Percentiles rank a stretch among this genome's conserved stretches.
These are phyloP conservation scores for Globisporangium cederbergense DNA, from an alignment of 352 stramenopile genomes.

Conservation along the genomic window DNA sequence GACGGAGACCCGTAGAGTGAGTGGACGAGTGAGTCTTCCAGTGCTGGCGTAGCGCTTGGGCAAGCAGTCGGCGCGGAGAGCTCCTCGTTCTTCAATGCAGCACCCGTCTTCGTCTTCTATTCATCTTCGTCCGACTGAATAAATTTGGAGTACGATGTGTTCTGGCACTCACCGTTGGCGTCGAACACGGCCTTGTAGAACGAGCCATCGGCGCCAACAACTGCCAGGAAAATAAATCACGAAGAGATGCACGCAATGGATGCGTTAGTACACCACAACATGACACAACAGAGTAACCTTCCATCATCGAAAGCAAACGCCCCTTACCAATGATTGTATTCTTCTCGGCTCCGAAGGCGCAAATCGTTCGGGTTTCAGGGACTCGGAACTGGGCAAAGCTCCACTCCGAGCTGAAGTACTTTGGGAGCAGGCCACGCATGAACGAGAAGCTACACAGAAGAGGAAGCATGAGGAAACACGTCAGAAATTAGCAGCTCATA, in stretches of 20 bases:
- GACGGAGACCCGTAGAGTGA: neutral
- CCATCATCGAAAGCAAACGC: neutral
- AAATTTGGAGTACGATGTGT: conserved; percentile 90
- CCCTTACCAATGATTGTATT: conserved; percentile 89
- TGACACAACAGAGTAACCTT: neutral
- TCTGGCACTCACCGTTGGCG: conserved; percentile 84
- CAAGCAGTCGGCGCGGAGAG: neutral
- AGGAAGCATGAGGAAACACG: neutral
- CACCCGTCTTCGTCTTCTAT: conserved; percentile 28
- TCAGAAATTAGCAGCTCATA: neutral
- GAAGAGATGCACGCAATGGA: neutral
- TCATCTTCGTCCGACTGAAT: conserved; percentile 88
- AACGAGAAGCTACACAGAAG: conserved; percentile 75
- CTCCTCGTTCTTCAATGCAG: conserved; percentile 4
- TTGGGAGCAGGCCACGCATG: conserved; percentile 87
- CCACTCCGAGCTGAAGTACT: conserved; percentile 94
- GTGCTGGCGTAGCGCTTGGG: too few species aligned
- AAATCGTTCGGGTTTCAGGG: conserved; percentile 89
- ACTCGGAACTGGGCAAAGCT: conserved; percentile 93
- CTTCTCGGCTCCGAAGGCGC: conserved; percentile 90
- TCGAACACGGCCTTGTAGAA: conserved; percentile 90
- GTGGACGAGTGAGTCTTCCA: neutral
- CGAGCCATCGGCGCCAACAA: conserved; percentile 82
- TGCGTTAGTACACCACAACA: neutral
- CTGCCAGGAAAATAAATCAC: conserved; percentile 28